Conservation (phyloP, 1,139 yeast species). For the Candida glucosophila region DNA sequence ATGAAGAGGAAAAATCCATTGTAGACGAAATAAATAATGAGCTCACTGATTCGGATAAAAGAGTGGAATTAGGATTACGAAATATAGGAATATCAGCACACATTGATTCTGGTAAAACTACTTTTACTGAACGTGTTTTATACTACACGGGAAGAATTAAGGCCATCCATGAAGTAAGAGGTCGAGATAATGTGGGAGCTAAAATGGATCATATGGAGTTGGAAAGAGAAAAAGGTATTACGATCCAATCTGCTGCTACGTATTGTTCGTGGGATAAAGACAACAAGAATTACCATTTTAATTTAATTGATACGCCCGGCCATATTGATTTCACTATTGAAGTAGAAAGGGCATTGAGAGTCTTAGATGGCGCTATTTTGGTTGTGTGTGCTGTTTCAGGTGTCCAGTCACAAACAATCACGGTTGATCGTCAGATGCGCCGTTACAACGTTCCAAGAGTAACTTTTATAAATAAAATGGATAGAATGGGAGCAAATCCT, state of each 20-base stretch:
- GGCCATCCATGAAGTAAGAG: slow-evolving; percentile 97
- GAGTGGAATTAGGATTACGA: slow-evolving; percentile 55
- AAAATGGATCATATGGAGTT: slow-evolving; percentile 93
- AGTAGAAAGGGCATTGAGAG: slow-evolving; percentile 95
- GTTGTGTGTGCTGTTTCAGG: slow-evolving; percentile 98
- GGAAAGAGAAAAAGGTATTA: slow-evolving; percentile 91
- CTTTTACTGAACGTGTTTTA: slow-evolving; percentile 93
- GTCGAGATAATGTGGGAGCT: slow-evolving; percentile 97
- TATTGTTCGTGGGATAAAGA: slow-evolving; percentile 93
- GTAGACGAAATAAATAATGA: slow-evolving; percentile 49
- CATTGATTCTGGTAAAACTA: slow-evolving; percentile 73
- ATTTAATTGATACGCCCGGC: slow-evolving; percentile 95
- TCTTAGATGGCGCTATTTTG: slow-evolving; percentile 93
- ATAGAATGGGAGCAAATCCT: slow-evolving; percentile 97
- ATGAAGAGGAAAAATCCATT: slow-evolving; percentile 65
- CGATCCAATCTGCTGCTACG: slow-evolving; percentile 98
- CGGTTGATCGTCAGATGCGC: slow-evolving; percentile 98
- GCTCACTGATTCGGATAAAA: slow-evolving; percentile 51
- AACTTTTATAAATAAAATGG: slow-evolving; percentile 96
- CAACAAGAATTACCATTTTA: slow-evolving; percentile 66
- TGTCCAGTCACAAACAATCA: slow-evolving; percentile 96
- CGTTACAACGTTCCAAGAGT: slow-evolving; percentile 95
- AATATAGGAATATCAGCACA: slow-evolving; percentile 98
- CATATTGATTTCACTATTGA: slow-evolving; percentile 98
- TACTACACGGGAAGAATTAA: slow-evolving; percentile 96